Base-by-base conservation (phyloP, 176 grass and related monocot genomes). In the Carex kokanica region DNA sequence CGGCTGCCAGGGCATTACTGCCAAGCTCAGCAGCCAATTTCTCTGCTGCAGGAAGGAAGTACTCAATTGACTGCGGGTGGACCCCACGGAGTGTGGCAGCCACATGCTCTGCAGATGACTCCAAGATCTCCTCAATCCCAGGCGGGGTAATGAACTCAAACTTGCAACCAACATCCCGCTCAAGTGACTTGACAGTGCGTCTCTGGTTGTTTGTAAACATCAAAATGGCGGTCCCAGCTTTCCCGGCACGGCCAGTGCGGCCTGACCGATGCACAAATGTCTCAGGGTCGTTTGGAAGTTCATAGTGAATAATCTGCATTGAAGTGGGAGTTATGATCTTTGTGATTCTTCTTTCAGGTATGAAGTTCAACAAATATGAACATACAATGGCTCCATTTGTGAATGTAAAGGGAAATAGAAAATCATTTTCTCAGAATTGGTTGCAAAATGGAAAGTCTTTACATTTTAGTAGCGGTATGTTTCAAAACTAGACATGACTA, bases 221-320 rank as follows among this genome's bases (percentile, higher is more conserved):
- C 85, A 99, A 95, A 85, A 99, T 92, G 31, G 96, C 91, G 68
- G 9, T 90, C 86, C 96, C 96, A 84, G 31, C 89, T 88, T 99
- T 99, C 32, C 96, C 96, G 88, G 96, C 96, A 54, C 96, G 91
- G 54, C 96, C 96, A 87, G 96, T 99, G 57, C 96, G 96, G 14
- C 96, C 96, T 80, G 96, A 99, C 52, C 96, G 96, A 84, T 99
- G 96, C 64, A 99, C 96, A 86, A 99, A 99, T 60, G 96, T 99
- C 74, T 99, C 96, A 20, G 96, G 93, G 71, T 95, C 96, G 74
- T 99, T 99, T 62, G 96, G 93, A 59, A 99, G 81, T 86, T 99
- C 96, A 75, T 95, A 99, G 91, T 99, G 96, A 67, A 99, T 92
- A 88, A 99, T 83, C 96, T 99, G 85, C 70, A 88, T 56, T 73